Base-by-base conservation (phyloP, 768 basidiomycete species). In the Russula dissimulans region DNA sequence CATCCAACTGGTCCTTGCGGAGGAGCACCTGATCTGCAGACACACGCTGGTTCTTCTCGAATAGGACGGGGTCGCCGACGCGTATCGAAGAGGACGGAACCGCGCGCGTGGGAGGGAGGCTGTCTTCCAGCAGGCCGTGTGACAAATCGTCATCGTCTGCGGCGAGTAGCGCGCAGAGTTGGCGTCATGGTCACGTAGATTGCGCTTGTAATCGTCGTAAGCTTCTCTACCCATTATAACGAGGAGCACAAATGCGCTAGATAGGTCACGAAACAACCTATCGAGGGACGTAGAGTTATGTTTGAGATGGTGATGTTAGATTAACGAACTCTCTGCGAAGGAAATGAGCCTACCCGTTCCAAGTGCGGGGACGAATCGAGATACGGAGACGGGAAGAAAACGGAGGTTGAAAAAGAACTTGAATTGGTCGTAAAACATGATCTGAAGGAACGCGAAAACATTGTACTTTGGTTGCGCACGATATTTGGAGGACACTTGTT, bases 391-490 rank as follows among this genome's bases (percentile, higher is more conserved):
- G 26, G 97, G 85, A 10, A 98, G 82, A 70, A 99, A 99, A 73
- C 97, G 98, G 7, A 97, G 80, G 71, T 98, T 99, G 84, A 97
- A 98, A 78, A 99, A 99, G 79, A 95, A 97, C 74, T 97, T 98
- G 86, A 98, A 99, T 71, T 98, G 95, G 71, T 98, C 95, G 72
- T 97, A 98, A 71, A 98, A 84, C 47, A 98, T 95, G 65, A 97
- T 82, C 3, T 95, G 97, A 10, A 99, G 81, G 78, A 99, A 99
- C n/a, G 91, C 93, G 75, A 91, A 82, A 56, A 89, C 78, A 70
- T 95, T 95, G 79, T 98, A 98, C 98, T 99, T 73, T 98, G 95
- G 68, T 99, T 99, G 67, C 91, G 86, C 57, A 97, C 91, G 50
- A 87, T 86, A 73, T 99, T 99, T 34, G 94, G 81, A 17, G 95